Conservation (phyloP, 139 green algal species). For the Ostreobium quekettii region DNA sequence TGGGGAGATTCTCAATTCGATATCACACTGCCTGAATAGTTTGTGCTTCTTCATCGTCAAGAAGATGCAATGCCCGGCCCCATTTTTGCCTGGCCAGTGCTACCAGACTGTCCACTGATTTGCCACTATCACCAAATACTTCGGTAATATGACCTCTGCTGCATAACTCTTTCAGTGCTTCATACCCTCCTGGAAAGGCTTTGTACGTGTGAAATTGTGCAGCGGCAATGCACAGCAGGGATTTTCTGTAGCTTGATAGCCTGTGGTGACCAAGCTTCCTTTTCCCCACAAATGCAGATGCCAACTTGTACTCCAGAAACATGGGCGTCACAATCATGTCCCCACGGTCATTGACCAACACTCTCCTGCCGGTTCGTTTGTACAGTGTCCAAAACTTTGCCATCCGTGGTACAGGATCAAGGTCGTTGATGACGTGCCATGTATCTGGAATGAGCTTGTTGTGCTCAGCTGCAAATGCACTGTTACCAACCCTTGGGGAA, state of each 20-base stretch:
- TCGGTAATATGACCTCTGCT: too few species aligned
- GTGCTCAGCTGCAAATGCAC: constrained; percentile 36
- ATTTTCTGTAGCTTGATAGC: constrained; percentile 11
- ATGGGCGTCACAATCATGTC: constrained; percentile 32
- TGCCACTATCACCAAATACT: too few species aligned
- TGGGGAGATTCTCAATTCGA: too few species aligned
- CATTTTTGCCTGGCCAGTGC: too few species aligned
- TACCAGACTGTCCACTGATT: too few species aligned
- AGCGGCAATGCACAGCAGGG: background rate
- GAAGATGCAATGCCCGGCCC: too few species aligned
- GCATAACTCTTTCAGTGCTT: constrained; percentile 7
- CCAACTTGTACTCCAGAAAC: constrained; percentile 10
- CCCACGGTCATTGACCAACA: constrained; percentile 37
- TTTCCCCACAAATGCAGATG: background rate
- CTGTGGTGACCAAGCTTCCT: constrained; percentile 12
- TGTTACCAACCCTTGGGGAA: constrained; percentile 39
- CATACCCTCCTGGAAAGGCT: constrained; percentile 7
- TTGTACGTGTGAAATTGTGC: constrained; percentile 7
- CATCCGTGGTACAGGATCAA: constrained; percentile 28
- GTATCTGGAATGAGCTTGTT: constrained; percentile 36
- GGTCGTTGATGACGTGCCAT: constrained; percentile 58
- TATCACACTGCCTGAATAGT: too few species aligned
- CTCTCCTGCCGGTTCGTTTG: constrained; percentile 41
- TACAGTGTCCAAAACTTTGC: constrained; percentile 41
- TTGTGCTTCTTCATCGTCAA: too few species aligned